Evolutionary conservation across 306 rosid species (phyloP).

Genomic region (Dalbergia cultrata): DNA sequence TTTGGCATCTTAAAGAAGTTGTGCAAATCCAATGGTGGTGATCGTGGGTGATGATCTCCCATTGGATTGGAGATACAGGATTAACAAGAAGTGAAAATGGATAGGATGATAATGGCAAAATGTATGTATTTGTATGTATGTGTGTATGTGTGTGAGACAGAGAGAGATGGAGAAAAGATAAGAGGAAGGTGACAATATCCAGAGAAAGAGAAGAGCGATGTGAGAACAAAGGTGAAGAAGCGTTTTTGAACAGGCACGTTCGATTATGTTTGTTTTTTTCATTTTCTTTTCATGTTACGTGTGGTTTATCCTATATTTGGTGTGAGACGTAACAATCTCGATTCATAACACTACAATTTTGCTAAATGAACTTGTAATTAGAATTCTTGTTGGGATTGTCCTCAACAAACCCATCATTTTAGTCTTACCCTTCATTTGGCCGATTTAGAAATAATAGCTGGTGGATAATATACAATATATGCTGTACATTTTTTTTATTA

Average conservation of each 20-base stretch:
- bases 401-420: conserved; percentile 44
- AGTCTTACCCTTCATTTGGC: conserved; percentile 17
- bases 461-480: background rate
- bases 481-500: background rate
- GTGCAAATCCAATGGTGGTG: conserved; percentile 60
- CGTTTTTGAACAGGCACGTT: conserved; percentile 10
- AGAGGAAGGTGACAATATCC: conserved; percentile 37
- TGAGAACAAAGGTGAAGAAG: conserved; percentile 32
- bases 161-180: conserved; percentile 18
- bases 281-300: conserved; percentile 39
- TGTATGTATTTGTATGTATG: background rate
- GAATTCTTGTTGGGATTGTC: conserved; percentile 41
- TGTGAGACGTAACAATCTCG: conserved; percentile 43
- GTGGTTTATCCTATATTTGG: conserved; percentile 40
- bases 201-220: conserved; percentile 26
- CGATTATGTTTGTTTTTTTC: conserved; percentile 16
- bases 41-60: conserved; percentile 63
- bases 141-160: no score
- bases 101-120: conserved; percentile 11
- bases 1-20: conserved; percentile 61
- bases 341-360: conserved; percentile 41
- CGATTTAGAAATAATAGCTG: conserved; percentile 1
- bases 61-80: conserved; percentile 45
- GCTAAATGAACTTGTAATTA: conserved; percentile 37
- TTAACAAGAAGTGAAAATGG: background rate